Percentiles rank a stretch among this genome's conserved stretches.
phyloP scores from a whole-genome alignment of 768 basidiomycete species.

The Xerocomellus amylosporus region DNA sequence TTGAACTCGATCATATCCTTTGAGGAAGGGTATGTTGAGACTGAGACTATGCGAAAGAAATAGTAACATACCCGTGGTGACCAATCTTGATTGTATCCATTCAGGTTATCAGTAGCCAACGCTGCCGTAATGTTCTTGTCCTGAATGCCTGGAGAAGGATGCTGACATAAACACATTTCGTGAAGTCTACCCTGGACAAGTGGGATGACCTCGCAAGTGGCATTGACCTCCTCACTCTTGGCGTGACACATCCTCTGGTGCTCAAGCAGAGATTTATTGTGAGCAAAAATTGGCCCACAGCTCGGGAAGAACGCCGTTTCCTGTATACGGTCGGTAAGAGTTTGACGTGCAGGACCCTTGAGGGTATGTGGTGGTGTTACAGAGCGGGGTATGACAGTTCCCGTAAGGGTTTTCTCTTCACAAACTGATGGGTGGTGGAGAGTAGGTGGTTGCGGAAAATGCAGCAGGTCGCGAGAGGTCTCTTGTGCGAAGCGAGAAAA shows the following conservation, averaged over 20 bases:
- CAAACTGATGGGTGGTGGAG: too few species aligned
- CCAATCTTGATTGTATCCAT: neutral
- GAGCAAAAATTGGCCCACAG: neutral
- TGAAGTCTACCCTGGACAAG: neutral
- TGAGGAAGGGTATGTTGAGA: neutral
- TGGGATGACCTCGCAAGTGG: neutral
- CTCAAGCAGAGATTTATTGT: neutral
- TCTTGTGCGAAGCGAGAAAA: too few species aligned
- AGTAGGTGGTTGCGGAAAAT: neutral
- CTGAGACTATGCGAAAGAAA: neutral
- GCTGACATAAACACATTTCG: neutral
- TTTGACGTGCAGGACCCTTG: too few species aligned
- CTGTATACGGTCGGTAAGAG: neutral
- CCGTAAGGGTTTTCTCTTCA: neutral
- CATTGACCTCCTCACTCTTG: neutral
- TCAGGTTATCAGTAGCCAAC: neutral
- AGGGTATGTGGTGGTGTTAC: neutral
- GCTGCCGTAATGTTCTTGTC: neutral
- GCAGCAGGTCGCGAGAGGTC: too few species aligned
- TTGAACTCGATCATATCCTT: conserved; percentile 2
- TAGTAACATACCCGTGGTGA: neutral
- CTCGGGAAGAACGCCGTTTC: too few species aligned
- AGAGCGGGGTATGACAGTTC: neutral
- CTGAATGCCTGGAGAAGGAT: too few species aligned
- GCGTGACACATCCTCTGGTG: too few species aligned